Percentiles rank a stretch among this genome's conserved stretches.
phyloP scores from a whole-genome alignment of 2,329 filamentous ascomycete genomes.

The Colletotrichum sp. region DNA sequence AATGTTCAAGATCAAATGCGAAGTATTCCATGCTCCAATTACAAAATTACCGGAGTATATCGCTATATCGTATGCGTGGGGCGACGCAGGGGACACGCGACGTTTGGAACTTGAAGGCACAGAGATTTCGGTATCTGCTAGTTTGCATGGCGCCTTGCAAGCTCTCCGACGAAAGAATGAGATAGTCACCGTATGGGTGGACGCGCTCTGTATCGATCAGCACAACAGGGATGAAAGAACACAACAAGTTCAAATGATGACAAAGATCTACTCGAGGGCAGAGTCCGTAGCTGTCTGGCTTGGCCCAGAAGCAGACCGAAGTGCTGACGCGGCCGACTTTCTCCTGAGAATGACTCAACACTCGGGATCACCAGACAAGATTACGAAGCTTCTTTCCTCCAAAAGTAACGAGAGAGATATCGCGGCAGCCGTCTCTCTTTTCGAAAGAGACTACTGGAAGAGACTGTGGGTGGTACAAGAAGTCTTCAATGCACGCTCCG shows the following conservation, averaged over 20 bases:
- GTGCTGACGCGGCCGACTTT: slow-evolving; percentile 17
- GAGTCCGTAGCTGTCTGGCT: slow-evolving; percentile 25
- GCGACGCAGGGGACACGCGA: slow-evolving; percentile 27
- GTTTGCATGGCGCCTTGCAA: slow-evolving; percentile 24
- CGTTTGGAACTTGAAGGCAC: slow-evolving; percentile 17
- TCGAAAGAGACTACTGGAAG: slow-evolving; percentile 39
- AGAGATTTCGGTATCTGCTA: slow-evolving; percentile 18
- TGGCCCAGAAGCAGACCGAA: slow-evolving; percentile 20
- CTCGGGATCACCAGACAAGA: neutral
- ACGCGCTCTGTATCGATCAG: slow-evolving; percentile 27
- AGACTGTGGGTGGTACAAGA: slow-evolving; percentile 37
- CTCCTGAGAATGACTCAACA: slow-evolving; percentile 2
- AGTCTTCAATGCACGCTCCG: slow-evolving; percentile 25
- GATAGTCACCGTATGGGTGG: slow-evolving; percentile 26
- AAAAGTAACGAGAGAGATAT: neutral
- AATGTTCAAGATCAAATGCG: slow-evolving; percentile 19
- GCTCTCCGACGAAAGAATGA: slow-evolving; percentile 14
- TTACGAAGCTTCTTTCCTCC: slow-evolving; percentile 19
- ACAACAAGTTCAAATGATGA: slow-evolving; percentile 13
- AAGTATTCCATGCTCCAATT: slow-evolving; percentile 14
- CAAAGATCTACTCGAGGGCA: slow-evolving; percentile 24
- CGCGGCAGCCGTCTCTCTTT: slow-evolving; percentile 31
- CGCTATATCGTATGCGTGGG: slow-evolving; percentile 39
- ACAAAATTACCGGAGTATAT: slow-evolving; percentile 25
- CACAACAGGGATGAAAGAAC: neutral